Evolutionary conservation across 2,329 filamentous ascomycete genomes (phyloP), one percentile per base, ranked within the genome.

Genomic region (Lecanoromycetidae sp.): DNA sequence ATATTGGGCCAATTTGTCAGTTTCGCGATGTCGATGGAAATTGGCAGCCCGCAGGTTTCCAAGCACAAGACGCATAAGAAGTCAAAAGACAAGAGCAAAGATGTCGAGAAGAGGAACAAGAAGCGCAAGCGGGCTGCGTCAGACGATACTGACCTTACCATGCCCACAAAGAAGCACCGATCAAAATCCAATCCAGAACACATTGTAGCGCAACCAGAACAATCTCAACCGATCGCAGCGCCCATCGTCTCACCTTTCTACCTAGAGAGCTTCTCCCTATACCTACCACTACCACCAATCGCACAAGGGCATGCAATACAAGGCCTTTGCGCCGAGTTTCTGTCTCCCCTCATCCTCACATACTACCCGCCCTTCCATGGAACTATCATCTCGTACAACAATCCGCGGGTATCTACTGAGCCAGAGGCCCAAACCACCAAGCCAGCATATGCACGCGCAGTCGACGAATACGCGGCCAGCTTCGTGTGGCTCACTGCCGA

Each of bases 401-500:
- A 70, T 52, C 60, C 67, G 1, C 56, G 63, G 39, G 48, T 71
- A 2, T 66, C 63, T 13, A 66, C 36, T 49, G 56, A 29, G 19
- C 58, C 55, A 29, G 63, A 60, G 48, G 20, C 12, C 4, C 33
- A 51, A 22, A 32, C 12, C 9, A 30, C 30, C 22, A 43, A 42
- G 19, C 46, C 43, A 10, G 47, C 54, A 7, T 48, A 52, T 19
- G 46, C 53, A n/a, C 57, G 57, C 29, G 62, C 66, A 2, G 63
- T 84, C 33, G 80, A 85, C 65, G 91, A 96, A 65, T 93, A 88
- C 60, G 86, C 84, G 6, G 85, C 87, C 20, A 82, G 81, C 19
- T 95, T 84, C 60, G 77, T 85, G 39, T 96, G 90, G 81, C 76
- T 94, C 19, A 94, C 87, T 0, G 87, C 83, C 1, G 87, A 93